Conservation (phyloP, 169 alveolate genomes). For the Cryptosporidium meleagridis region DNA sequence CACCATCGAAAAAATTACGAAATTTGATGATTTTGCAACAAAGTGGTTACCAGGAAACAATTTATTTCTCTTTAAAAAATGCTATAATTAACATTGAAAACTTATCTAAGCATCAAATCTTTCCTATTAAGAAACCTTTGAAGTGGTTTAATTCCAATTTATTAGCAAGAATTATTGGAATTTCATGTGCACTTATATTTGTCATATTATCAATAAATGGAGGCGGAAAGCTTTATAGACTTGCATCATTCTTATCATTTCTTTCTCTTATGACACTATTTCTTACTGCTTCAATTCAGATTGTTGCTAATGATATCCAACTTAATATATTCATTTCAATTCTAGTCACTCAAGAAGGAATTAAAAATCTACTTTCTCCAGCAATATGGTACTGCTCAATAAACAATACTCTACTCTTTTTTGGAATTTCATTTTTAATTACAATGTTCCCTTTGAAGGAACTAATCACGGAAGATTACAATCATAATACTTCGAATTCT, state of each 20-base stretch:
- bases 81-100: background rate
- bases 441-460: slow-evolving; percentile 58
- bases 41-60: slow-evolving; percentile 16
- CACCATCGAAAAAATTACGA: slow-evolving; percentile 50
- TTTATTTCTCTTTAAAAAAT: slow-evolving; percentile 16
- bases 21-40: slow-evolving; percentile 24
- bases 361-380: slow-evolving; percentile 41
- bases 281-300: slow-evolving; percentile 54
- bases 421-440: slow-evolving; percentile 61
- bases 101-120: background rate
- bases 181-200: slow-evolving; percentile 12
- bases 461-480: background rate
- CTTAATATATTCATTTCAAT: slow-evolving; percentile 45
- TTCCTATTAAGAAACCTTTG: slow-evolving; percentile 35
- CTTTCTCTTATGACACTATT: slow-evolving; percentile 39
- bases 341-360: slow-evolving; percentile 45
- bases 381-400: slow-evolving; percentile 69
- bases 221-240: slow-evolving; percentile 35
- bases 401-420: slow-evolving; percentile 43
- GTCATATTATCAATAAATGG: slow-evolving; percentile 35
- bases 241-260: slow-evolving; percentile 36
- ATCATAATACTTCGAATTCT: background rate
- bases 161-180: slow-evolving; percentile 21
- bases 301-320: slow-evolving; percentile 58
- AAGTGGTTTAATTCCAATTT: slow-evolving; percentile 13